These are phyloP conservation scores for Lichtheimia ramosa DNA, from an alignment of 371 early-diverging fungal species.

Conservation along the genomic window DNA sequence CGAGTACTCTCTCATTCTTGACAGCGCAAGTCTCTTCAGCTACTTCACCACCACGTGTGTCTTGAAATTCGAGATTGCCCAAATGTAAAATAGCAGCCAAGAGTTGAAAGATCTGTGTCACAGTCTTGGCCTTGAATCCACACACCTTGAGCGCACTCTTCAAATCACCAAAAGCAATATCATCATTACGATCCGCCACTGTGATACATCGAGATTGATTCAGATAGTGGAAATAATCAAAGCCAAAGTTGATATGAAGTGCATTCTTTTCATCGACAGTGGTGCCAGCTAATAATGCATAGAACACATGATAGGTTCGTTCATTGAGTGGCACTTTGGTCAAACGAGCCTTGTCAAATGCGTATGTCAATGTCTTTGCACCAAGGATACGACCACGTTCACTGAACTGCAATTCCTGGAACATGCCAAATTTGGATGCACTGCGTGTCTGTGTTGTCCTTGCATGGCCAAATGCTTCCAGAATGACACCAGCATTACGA, in stretches of 20 bases:
- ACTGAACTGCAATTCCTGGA: conserved; percentile 86
- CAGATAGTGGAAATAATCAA: conserved; percentile 41
- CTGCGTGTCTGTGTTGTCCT: conserved; percentile 67
- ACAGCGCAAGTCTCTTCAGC: conserved; percentile 58
- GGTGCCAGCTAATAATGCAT: conserved; percentile 72
- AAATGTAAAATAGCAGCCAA: conserved; percentile 80
- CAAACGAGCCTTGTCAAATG: conserved; percentile 83
- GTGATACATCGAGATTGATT: conserved; percentile 34
- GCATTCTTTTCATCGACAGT: conserved; percentile 45
- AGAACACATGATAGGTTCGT: conserved; percentile 89
- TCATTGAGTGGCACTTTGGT: conserved; percentile 53
- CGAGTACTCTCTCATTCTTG: conserved; percentile 67
- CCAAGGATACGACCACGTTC: conserved; percentile 85
- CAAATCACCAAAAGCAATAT: conserved; percentile 62
- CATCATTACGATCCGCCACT: conserved; percentile 41
- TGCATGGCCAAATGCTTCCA: conserved; percentile 81
- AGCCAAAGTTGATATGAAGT: conserved; percentile 39
- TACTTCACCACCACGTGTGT: conserved; percentile 26
- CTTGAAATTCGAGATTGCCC: conserved; percentile 74
- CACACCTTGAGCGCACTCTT: conserved; percentile 72
- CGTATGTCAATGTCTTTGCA: conserved; percentile 80
- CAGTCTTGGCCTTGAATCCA: conserved; percentile 75
- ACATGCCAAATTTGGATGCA: conserved; percentile 77
- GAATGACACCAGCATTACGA: conserved; percentile 62
- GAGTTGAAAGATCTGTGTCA: conserved; percentile 68